phyloP scores from a whole-genome alignment of 192 early-diverging fungal species.

The Coemansia sp. region DNA sequence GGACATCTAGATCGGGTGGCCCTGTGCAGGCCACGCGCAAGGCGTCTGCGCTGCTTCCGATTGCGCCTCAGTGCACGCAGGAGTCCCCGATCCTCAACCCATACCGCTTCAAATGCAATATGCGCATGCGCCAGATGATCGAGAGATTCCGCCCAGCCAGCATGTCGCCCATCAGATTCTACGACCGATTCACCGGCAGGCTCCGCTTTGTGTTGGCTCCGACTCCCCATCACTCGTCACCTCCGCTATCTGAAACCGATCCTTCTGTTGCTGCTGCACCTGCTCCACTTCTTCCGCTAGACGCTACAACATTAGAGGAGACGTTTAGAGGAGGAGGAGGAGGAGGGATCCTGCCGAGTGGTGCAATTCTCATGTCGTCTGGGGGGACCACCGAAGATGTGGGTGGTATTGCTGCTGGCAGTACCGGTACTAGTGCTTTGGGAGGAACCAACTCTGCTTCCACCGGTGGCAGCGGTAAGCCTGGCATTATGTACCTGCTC shows the following conservation, averaged over 20 bases:
- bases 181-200: conserved; percentile 31
- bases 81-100: conserved; percentile 47
- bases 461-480: neutral
- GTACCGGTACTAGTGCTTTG: neutral
- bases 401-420: conserved; percentile 7
- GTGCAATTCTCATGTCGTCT: conserved; percentile 29
- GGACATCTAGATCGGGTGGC: conserved; percentile 42
- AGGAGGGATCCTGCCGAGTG: conserved; percentile 12
- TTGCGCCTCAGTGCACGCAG: conserved; percentile 45
- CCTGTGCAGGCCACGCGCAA: conserved; percentile 48
- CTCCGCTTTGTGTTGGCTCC: conserved; percentile 47
- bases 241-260: conserved; percentile 2
- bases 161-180: conserved; percentile 43
- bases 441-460: too few relatives aligned
- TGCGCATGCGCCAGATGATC: conserved; percentile 42
- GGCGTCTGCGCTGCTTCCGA: conserved; percentile 37
- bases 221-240: conserved; percentile 12
- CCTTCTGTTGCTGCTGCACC: too few relatives aligned
- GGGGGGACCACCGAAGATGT: conserved; percentile 25
- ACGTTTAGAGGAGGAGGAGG: neutral
- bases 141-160: conserved; percentile 37
- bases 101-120: conserved; percentile 41
- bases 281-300: neutral
- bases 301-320: neutral
- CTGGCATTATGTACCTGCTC: conserved; percentile 35